Base-by-base conservation (phyloP, 352 stramenopile genomes). In the Halophytophthora polymorphica region DNA sequence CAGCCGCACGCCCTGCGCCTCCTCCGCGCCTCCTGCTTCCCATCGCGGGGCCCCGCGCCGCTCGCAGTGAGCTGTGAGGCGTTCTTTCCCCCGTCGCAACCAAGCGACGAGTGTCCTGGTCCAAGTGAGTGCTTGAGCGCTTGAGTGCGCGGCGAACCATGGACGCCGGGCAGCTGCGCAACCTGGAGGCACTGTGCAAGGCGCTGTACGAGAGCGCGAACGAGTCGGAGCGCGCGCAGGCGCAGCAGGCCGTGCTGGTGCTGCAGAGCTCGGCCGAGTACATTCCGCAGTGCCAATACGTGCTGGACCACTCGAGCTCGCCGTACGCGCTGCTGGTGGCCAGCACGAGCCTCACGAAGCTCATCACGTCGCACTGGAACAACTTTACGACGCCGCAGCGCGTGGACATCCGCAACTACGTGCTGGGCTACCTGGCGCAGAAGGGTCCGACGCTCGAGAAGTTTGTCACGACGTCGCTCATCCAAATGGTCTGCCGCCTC, bases 251-350 rank as follows among this genome's bases (percentile, higher is more conserved):
- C 8, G 83, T 96, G 50, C 73, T 96, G 15, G 77, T 92, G 22
- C 63, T 96, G 45, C 86, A 96, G 66, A 93, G 77, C 61, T 93
- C 91, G 21, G 92, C 95, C 38, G 93, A 98, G 67, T 98, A 98
- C 75, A 99, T 99, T 64, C 97, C 97, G 42, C 95, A 98, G 71
- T 99, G 95, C 64, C 97, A 99, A 79, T 98, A 98, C 74, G 98
- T 99, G 48, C 83, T 99, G 15, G 96, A 99, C 76, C 80, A 98
- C 56, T 98, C 92, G 44, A 77, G 88, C 50, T 97, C 91, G 35
- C 87, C 96, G 49, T 98, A 98, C 64, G 96, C 96, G 49, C 77
- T 98, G 36, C 82, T 99, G 1, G 93, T 99, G 15, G 97, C 97
- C 25, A 97, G 88, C 66, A 98, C 96, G 51, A 96, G 78, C 49